Conservation (phyloP, 2,329 filamentous ascomycete species). For the Xylariales sp. region DNA sequence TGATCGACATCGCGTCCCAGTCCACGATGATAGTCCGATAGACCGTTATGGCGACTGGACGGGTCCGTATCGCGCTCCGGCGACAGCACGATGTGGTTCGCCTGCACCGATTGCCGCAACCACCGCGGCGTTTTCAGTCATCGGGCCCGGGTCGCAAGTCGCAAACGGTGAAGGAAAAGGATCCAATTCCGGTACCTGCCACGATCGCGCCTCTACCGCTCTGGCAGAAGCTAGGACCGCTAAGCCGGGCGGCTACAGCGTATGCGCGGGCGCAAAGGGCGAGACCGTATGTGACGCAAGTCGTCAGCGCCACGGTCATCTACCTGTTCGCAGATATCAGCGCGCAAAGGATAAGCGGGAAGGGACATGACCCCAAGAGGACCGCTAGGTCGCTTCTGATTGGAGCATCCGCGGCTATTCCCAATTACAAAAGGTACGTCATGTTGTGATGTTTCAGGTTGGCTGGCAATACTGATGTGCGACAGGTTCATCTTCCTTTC, state of each 20-base stretch:
- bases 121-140: slow-evolving; percentile 18
- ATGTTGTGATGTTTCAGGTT: not conserved
- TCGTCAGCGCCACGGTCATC: slow-evolving; percentile 70
- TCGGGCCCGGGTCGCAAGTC: slow-evolving; percentile 12
- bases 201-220: slow-evolving; percentile 39
- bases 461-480: not conserved
- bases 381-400: slow-evolving; percentile 71
- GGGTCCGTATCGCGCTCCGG: not conserved
- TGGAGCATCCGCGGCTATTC: slow-evolving; percentile 68
- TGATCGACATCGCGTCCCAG: no score
- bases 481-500: slow-evolving; percentile 73
- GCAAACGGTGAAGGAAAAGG: slow-evolving; percentile 15
- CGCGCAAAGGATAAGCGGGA: slow-evolving; percentile 64
- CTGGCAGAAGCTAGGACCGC: slow-evolving; percentile 54
- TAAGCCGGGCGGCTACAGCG: slow-evolving; percentile 47
- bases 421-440: slow-evolving; percentile 27
- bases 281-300: slow-evolving; percentile 74
- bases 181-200: slow-evolving; percentile 38
- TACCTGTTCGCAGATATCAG: slow-evolving; percentile 74
- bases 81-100: not conserved
- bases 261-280: slow-evolving; percentile 69
- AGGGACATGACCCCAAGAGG: slow-evolving; percentile 62
- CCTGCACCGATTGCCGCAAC: slow-evolving; percentile 13
- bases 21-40: no score
- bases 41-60: no score